Base-by-base conservation (phyloP, 345 rosid species). In the Populus ilicifolia region DNA sequence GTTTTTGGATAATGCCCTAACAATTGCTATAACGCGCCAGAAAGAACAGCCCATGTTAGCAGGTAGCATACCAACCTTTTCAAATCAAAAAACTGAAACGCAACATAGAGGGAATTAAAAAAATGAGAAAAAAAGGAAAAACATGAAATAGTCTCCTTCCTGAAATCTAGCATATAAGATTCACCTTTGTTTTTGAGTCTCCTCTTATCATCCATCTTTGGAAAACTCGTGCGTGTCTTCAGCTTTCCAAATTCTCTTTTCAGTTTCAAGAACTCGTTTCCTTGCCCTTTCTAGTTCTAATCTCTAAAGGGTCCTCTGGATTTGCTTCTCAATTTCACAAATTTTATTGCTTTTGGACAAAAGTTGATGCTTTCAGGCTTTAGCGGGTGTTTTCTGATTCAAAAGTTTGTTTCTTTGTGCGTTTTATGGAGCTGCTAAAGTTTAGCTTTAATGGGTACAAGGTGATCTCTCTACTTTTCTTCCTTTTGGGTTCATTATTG, bases 391-490 rank as follows among this genome's bases (percentile, higher is more conserved):
- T 46, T 25, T 68, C 59, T 52, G 44, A 38, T 72, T 63, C 33
- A 48, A 56, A 6, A 46, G 44, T 29, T 62, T 35, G 30, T 21
- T 64, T 64, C 44, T 69, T 25, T 72, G 29, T 66, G 63, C 27
- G 29, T 14, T 65, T 63, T 54, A 71, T 76, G 69, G 59, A 69
- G 73, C 65, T 74, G 36, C 59, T 76, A 25, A 80, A 56, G 70
- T 72, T 63, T 79, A 25, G 48, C 77, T 82, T 75, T 56, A 56
- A 84, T 82, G 86, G 83, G 79, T 79, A 76, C 83, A 39, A 87
- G 87, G 87, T 87, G 65, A 64, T 77, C 72, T 77, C 65, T 68
- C 8, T 12, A 73, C 27, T 56, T 66, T 39, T 18, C 48, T 12
- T 72, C 23, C 17, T 36, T 41, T 5, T 63, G 17, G 30, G 63